Evolutionary conservation across 371 early-diverging fungal species (phyloP).

Genomic region (Mucor mucedo): DNA sequence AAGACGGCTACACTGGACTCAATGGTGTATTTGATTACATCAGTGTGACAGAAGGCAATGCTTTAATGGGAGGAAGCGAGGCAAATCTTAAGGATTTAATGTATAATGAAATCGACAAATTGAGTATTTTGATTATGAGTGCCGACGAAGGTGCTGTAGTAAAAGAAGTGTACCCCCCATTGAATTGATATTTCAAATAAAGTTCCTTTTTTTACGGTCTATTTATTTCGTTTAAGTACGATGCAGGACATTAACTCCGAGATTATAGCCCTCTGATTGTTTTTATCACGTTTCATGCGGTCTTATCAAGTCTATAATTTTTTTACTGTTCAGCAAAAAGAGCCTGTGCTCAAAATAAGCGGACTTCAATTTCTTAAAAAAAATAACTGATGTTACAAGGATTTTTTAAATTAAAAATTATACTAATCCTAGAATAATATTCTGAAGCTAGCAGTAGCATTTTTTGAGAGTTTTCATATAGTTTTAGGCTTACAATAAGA

Average conservation of each 20-base stretch:
- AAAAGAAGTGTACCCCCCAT: conserved; percentile 46
- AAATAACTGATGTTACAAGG: no score
- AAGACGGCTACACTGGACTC: conserved; percentile 67
- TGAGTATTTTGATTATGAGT: conserved; percentile 41
- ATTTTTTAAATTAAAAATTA: no score
- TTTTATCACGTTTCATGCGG: no score
- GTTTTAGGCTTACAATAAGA: no score
- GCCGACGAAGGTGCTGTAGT: conserved; percentile 43
- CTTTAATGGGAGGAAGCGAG: conserved; percentile 20
- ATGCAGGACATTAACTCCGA: not conserved
- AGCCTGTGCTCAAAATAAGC: no score
- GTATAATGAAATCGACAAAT: conserved; percentile 34
- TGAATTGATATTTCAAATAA: not conserved
- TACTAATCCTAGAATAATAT: no score
- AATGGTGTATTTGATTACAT: conserved; percentile 67
- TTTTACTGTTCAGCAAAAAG: no score
- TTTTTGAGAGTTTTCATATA: no score
- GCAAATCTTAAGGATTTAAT: conserved; percentile 16
- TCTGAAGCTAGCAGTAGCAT: no score
- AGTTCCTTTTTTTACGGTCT: no score
- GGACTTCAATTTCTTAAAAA: no score
- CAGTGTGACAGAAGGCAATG: conserved; percentile 52
- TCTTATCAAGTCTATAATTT: no score
- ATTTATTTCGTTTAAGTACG: not conserved
- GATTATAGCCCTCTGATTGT: not conserved